Conservation (phyloP, 2,329 filamentous ascomycete genomes). For the Claviceps capensis region DNA sequence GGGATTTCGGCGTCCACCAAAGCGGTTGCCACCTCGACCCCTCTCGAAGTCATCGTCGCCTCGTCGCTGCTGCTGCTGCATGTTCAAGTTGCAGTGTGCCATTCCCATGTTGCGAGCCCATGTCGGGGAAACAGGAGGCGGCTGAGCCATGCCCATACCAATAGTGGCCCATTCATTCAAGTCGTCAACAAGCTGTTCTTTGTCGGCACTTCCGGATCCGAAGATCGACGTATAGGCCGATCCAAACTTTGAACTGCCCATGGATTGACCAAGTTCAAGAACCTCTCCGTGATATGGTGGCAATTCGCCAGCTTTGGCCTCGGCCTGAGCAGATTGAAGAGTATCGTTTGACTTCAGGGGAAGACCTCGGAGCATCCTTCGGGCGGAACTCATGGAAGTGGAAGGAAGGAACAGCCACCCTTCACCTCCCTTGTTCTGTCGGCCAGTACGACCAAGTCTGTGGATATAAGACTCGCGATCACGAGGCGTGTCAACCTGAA, state of each 20-base stretch:
- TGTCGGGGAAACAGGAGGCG: slow-evolving; percentile 24
- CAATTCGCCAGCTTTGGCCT: slow-evolving; percentile 34
- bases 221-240: slow-evolving; percentile 44
- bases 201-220: slow-evolving; percentile 31
- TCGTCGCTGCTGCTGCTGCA: slow-evolving; percentile 9
- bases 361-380: slow-evolving; percentile 40
- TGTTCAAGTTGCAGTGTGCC: slow-evolving; percentile 20
- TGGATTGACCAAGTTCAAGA: slow-evolving; percentile 25
- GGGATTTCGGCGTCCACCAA: slow-evolving; percentile 5
- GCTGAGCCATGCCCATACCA: slow-evolving; percentile 37
- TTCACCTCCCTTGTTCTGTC: slow-evolving; percentile 59
- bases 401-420: slow-evolving; percentile 53
- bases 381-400: slow-evolving; percentile 34
- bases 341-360: slow-evolving; percentile 43
- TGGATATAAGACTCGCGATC: slow-evolving; percentile 63
- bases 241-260: slow-evolving; percentile 21
- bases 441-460: slow-evolving; percentile 61
- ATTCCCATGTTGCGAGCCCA: slow-evolving; percentile 22
- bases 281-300: slow-evolving; percentile 32
- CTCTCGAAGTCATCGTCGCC: slow-evolving; percentile 7
- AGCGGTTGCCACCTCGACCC: slow-evolving; percentile 7
- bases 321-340: slow-evolving; percentile 36
- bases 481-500: slow-evolving; percentile 53
- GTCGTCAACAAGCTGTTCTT: slow-evolving; percentile 27
- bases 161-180: slow-evolving; percentile 39